phyloP scores from a whole-genome alignment of 2,329 filamentous ascomycete genomes.

The Diaporthe humulicola region DNA sequence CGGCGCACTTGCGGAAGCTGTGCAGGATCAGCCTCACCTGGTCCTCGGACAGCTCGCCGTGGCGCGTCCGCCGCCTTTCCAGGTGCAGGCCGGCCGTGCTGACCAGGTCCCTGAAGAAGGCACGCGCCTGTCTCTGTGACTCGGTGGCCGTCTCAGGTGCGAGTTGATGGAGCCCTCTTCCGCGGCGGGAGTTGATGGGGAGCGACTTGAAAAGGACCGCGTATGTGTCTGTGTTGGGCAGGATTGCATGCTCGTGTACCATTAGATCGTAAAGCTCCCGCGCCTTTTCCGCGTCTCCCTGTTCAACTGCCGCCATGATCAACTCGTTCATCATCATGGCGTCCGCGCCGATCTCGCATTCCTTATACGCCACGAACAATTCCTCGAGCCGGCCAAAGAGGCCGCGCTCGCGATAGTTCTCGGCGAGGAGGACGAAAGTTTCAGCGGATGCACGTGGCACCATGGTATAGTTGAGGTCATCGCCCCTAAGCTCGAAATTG shows the following conservation, averaged over 20 bases:
- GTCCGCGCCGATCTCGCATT: slow-evolving; percentile 75
- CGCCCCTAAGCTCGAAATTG: slow-evolving; percentile 40
- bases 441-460: slow-evolving; percentile 77
- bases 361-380: slow-evolving; percentile 72
- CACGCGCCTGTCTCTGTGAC: slow-evolving; percentile 43
- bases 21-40: slow-evolving; percentile 51
- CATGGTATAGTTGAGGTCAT: slow-evolving; percentile 47
- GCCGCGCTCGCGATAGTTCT: slow-evolving; percentile 76
- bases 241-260: slow-evolving; percentile 60
- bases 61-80: slow-evolving; percentile 35
- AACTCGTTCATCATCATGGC: slow-evolving; percentile 86
- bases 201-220: slow-evolving; percentile 75
- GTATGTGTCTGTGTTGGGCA: slow-evolving; percentile 78
- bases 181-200: slow-evolving; percentile 56
- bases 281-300: slow-evolving; percentile 67
- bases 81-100: slow-evolving; percentile 45
- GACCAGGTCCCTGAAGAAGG: slow-evolving; percentile 50
- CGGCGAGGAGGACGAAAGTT: slow-evolving; percentile 81
- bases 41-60: slow-evolving; percentile 42
- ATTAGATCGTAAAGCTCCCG: slow-evolving; percentile 69
- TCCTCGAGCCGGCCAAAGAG: slow-evolving; percentile 69
- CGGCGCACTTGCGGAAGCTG: slow-evolving; percentile 59
- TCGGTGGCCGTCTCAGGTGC: neutral
- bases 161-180: slow-evolving; percentile 6
- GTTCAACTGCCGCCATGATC: slow-evolving; percentile 75